Base-by-base conservation (phyloP, 345 rosid species). In the Hirschfeldia incana region DNA sequence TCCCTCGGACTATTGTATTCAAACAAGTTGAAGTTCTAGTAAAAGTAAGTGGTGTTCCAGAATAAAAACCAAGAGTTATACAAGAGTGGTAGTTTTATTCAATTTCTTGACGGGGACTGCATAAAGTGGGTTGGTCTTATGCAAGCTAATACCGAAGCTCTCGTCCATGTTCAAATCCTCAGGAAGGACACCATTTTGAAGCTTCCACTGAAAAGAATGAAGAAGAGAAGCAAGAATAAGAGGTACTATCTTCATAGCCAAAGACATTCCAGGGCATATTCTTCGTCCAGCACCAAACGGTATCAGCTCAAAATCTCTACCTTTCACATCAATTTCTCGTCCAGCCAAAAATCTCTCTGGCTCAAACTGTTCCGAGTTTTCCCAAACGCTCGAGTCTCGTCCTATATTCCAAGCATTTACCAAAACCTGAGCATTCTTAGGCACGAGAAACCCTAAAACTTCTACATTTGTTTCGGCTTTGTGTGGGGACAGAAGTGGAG, bases 321-420 rank as follows among this genome's bases (percentile, higher is more conserved):
- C 60, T 55, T 55, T 55, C 28, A 16, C 3, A 55, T 55, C 60
- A 55, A 55, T 55, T 17, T 55, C 60, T 17, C 60, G 60, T 55
- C 60, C 28, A 10, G 17, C 2, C 60, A 55, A 17, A 55, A 81
- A 81, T 46, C 80, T 57, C 46, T 87, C 83, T 1, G 85, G 85
- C 55, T 62, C 74, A 6, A 84, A 85, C 16, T 9, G 28, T 4
- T 67, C 67, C 0, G 84, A 72, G 16, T 80, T 68, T 26, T 60
- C 70, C 85, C 86, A 83, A 4, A 65, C 12, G 12, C 10, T 69
- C 4, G 85, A 15, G 62, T 87, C 85, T 32, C 85, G 64, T 27
- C 86, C 85, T 8, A 84, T 77, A 8, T 76, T 77, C 83, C 82
- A 82, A 59, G 51, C 62, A 69, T 77, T 77, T 1, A 76, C 51